phyloP scores from a whole-genome alignment of 2,329 filamentous ascomycete species.

The Onygenales sp. region DNA sequence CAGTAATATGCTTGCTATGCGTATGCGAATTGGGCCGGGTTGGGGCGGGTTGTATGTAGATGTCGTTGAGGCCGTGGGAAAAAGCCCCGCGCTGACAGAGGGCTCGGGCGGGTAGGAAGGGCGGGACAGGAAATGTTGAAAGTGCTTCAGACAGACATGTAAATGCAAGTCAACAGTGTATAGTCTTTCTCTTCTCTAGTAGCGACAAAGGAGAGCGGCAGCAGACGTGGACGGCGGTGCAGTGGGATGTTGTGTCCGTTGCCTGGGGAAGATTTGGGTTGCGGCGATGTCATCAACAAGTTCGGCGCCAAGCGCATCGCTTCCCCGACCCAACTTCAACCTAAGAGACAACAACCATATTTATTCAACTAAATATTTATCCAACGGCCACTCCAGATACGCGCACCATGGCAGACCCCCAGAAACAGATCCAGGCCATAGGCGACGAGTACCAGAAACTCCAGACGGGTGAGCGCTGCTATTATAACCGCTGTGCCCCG shows the following conservation, averaged over 20 bases:
- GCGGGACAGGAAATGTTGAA: no score
- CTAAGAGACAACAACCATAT: background rate
- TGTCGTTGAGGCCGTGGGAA: no score
- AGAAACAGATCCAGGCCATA: constrained; percentile 69
- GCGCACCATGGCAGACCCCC: constrained; percentile 56
- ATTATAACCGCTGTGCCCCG: background rate
- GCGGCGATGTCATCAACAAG: background rate
- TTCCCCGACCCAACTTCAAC: background rate
- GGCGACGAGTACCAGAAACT: constrained; percentile 82
- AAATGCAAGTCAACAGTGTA: no score
- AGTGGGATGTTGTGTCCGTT: background rate
- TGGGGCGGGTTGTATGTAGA: no score
- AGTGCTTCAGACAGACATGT: no score
- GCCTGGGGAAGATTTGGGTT: background rate
- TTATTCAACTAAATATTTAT: background rate
- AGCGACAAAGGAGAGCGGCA: background rate
- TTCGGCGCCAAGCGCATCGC: background rate
- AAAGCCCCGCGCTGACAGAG: no score
- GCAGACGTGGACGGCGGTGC: background rate
- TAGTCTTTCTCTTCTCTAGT: background rate
- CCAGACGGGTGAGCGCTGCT: constrained; percentile 57
- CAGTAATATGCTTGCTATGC: background rate
- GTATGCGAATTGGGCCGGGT: no score
- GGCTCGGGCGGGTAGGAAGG: no score
- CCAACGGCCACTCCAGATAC: background rate